These are phyloP conservation scores for Bipolaris cookei DNA, from an alignment of 2,329 filamentous ascomycete species.

Conservation along the genomic window DNA sequence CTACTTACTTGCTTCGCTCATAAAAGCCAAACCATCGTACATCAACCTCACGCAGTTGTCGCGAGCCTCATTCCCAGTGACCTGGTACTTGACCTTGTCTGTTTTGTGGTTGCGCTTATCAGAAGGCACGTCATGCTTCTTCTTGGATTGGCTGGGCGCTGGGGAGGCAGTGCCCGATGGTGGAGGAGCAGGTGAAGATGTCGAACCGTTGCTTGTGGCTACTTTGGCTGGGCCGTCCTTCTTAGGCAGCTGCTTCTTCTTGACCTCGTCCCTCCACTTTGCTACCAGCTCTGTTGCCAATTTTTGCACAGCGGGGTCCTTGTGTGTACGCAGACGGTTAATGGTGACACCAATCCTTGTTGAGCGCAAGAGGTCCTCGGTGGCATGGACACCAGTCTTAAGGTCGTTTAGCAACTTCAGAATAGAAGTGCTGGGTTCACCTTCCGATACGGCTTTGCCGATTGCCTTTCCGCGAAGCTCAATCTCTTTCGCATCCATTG, in stretches of 20 bases:
- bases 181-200: conserved; percentile 42
- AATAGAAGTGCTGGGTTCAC: conserved; percentile 75
- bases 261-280: conserved; percentile 85
- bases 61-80: conserved; percentile 75
- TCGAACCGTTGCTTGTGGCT: conserved; percentile 34
- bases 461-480: conserved; percentile 78
- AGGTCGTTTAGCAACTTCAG: conserved; percentile 77
- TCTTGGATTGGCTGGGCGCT: conserved; percentile 59
- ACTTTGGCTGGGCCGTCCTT: conserved; percentile 34
- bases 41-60: conserved; percentile 89
- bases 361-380: conserved; percentile 86
- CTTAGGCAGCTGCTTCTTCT: conserved; percentile 52
- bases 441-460: conserved; percentile 75
- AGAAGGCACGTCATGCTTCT: conserved; percentile 64
- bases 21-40: conserved; percentile 87
- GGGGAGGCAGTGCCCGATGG: conserved; percentile 51
- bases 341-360: conserved; percentile 92
- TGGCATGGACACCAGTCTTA: conserved; percentile 79
- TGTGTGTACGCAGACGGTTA: conserved; percentile 83
- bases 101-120: conserved; percentile 81
- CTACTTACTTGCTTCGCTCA: conserved; percentile 61
- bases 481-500: conserved; percentile 84
- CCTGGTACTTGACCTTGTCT: conserved; percentile 79
- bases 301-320: conserved; percentile 72
- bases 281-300: conserved; percentile 81